Percentiles rank a stretch among this genome's conserved stretches.
Conservation (phyloP, 2,329 filamentous ascomycete genomes). For the Hypoxylon sp. region DNA sequence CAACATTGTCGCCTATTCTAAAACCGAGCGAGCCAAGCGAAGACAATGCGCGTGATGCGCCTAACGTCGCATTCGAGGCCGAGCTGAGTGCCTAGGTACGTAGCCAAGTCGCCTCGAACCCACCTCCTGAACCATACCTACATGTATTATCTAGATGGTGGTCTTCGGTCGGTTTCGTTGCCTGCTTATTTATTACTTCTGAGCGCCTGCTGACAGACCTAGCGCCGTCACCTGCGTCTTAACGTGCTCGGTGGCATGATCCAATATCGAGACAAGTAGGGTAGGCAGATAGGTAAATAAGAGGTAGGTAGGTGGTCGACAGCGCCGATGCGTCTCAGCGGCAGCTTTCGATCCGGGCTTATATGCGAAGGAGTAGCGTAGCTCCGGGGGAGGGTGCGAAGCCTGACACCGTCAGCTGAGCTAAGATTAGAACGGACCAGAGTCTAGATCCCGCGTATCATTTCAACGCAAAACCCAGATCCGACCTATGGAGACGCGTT, state of each 20-base stretch:
- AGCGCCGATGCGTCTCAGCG: background rate
- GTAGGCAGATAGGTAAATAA: too few species aligned
- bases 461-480: slow-evolving; percentile 5
- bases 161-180: background rate
- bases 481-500: slow-evolving; percentile 19
- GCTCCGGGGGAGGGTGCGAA: background rate
- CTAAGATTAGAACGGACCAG: slow-evolving; percentile 23
- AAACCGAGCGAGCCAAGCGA: slow-evolving; percentile 1
- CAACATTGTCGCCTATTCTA: background rate
- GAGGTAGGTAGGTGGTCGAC: background rate
- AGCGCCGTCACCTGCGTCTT: background rate
- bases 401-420: slow-evolving; percentile 16
- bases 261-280: background rate
- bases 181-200: slow-evolving; percentile 1
- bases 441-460: slow-evolving; percentile 26
- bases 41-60: slow-evolving; percentile 1
- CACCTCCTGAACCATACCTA: background rate
- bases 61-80: slow-evolving; percentile 12
- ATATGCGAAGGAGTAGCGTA: slow-evolving; percentile 2
- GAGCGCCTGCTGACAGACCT: background rate
- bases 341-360: slow-evolving; percentile 11
- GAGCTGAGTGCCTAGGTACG: background rate
- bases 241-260: background rate
- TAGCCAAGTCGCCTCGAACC: background rate
- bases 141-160: background rate